Evolutionary conservation across 2,329 filamentous ascomycete species (phyloP).

Genomic region (Cladosporium sphaerospermum): DNA sequence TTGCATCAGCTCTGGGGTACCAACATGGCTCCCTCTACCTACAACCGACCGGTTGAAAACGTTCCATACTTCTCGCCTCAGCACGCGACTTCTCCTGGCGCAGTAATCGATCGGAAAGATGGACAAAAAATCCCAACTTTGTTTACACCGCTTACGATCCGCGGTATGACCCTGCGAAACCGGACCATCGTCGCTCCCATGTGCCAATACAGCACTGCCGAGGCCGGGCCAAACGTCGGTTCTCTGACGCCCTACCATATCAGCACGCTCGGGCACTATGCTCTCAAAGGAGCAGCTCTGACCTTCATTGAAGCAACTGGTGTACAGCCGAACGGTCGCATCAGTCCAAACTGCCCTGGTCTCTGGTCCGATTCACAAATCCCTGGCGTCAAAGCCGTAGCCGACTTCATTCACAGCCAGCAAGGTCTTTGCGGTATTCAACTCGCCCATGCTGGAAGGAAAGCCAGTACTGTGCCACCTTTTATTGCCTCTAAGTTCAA

Average conservation of each 20-base stretch:
- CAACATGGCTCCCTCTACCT: slow-evolving; percentile 25
- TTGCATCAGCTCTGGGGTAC: too few relatives aligned
- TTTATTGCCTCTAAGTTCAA: slow-evolving; percentile 48
- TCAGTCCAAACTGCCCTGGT: slow-evolving; percentile 71
- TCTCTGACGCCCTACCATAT: slow-evolving; percentile 76
- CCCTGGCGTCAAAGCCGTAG: slow-evolving; percentile 61
- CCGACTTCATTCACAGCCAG: slow-evolving; percentile 74
- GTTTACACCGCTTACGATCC: slow-evolving; percentile 51
- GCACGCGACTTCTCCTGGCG: slow-evolving; percentile 39
- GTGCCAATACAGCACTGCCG: slow-evolving; percentile 61
- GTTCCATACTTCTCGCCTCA: slow-evolving; percentile 43
- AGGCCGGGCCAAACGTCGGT: slow-evolving; percentile 45
- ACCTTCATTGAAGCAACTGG: slow-evolving; percentile 72
- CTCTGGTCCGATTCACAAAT: slow-evolving; percentile 82
- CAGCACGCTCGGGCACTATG: slow-evolving; percentile 73
- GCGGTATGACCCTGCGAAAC: slow-evolving; percentile 58
- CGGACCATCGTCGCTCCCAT: slow-evolving; percentile 53
- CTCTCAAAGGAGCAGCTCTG: slow-evolving; percentile 66
- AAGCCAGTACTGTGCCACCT: slow-evolving; percentile 51
- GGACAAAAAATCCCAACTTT: slow-evolving; percentile 49
- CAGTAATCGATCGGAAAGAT: slow-evolving; percentile 36
- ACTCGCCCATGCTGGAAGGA: slow-evolving; percentile 69
- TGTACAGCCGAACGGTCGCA: slow-evolving; percentile 72
- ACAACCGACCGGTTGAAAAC: slow-evolving; percentile 37
- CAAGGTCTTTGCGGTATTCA: slow-evolving; percentile 70